These are phyloP conservation scores for Globisporangium carolinianum DNA, from an alignment of 352 stramenopile genomes.

Conservation along the genomic window DNA sequence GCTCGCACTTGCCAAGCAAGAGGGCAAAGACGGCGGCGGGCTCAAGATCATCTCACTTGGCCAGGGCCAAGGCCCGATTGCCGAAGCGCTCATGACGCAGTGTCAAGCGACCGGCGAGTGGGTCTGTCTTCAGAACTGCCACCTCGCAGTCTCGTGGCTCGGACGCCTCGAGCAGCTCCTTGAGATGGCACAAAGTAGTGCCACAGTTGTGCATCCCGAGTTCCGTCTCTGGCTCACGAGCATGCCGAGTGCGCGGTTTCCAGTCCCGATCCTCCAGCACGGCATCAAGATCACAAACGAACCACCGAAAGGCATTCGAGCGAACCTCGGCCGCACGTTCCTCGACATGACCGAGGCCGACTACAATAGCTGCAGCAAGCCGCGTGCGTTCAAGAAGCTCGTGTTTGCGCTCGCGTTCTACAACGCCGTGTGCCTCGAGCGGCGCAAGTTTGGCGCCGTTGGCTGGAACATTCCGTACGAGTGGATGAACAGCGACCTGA, in stretches of 20 bases:
- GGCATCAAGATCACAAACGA: conserved; percentile 96
- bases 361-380: conserved; percentile 85
- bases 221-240: conserved; percentile 93
- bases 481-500: conserved; percentile 95
- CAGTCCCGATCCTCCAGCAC: conserved; percentile 92
- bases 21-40: conserved; percentile 80
- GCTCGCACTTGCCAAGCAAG: conserved; percentile 83
- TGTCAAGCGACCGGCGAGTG: conserved; percentile 88
- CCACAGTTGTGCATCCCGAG: conserved; percentile 60
- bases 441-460: conserved; percentile 92
- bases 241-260: conserved; percentile 88
- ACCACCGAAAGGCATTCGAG: conserved; percentile 87
- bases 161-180: conserved; percentile 86
- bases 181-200: conserved; percentile 57
- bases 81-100: conserved; percentile 88
- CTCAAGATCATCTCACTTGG: conserved; percentile 93
- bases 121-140: conserved; percentile 94
- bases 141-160: conserved; percentile 89
- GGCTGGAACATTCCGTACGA: conserved; percentile 96
- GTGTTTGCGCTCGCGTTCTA: conserved; percentile 92
- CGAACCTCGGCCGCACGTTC: conserved; percentile 91
- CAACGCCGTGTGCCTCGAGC: conserved; percentile 92
- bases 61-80: conserved; percentile 90
- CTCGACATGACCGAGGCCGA: conserved; percentile 89
- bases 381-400: conserved; percentile 86